Conservation (phyloP, 805 yeast genomes). For the Lachancea thermotolerans region DNA sequence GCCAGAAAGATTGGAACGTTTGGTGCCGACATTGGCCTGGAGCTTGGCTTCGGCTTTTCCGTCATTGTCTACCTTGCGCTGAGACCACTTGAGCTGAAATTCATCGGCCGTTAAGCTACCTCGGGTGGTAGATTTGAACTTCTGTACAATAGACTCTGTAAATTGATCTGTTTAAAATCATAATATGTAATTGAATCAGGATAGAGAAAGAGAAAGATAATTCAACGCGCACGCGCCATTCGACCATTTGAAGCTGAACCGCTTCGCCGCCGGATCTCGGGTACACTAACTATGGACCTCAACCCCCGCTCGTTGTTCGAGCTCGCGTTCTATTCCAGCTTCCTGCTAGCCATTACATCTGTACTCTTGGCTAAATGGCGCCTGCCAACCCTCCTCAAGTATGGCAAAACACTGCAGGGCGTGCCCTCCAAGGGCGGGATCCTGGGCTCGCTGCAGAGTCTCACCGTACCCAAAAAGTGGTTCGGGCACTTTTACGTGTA, state of each 20-base stretch:
- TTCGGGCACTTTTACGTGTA: conserved; percentile 57
- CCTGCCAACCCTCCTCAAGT: conserved; percentile 35
- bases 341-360: conserved; percentile 5
- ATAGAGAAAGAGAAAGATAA: too few relatives aligned
- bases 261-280: too few relatives aligned
- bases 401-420: conserved; percentile 38
- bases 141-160: not conserved
- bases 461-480: conserved; percentile 56
- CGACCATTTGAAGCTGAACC: too few relatives aligned
- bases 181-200: too few relatives aligned
- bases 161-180: too few relatives aligned
- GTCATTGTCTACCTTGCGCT: conserved; percentile 50
- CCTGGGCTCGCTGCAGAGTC: not conserved
- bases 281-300: too few relatives aligned
- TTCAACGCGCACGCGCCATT: too few relatives aligned
- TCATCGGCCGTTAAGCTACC: conserved; percentile 35
- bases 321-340: not conserved
- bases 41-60: conserved; percentile 62
- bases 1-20: conserved; percentile 51
- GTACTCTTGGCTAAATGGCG: conserved; percentile 27
- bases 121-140: not conserved
- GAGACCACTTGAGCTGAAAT: conserved; percentile 63
- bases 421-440: conserved; percentile 5
- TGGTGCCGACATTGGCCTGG: conserved; percentile 88
- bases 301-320: not conserved